These are phyloP conservation scores for Diplodia scrobiculata DNA, from an alignment of 2,329 filamentous ascomycete genomes.

Conservation along the genomic window DNA sequence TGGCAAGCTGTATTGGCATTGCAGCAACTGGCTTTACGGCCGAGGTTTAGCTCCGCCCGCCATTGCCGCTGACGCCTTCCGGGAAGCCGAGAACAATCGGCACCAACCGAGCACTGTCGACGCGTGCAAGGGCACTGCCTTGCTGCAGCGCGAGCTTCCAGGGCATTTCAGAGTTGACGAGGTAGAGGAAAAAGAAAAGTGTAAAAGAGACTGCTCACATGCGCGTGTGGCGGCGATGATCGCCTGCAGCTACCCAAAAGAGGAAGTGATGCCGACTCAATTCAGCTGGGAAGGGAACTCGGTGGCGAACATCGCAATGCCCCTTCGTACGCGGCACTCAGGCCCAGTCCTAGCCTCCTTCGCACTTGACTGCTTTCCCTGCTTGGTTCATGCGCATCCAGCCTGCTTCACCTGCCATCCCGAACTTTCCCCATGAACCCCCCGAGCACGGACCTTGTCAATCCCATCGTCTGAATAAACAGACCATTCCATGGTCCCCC, in stretches of 20 bases:
- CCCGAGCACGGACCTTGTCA: not conserved
- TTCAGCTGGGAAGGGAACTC: constrained; percentile 4
- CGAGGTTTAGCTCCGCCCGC: constrained; percentile 3
- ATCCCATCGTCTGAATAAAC: constrained; percentile 38
- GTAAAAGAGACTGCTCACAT: constrained; percentile 20
- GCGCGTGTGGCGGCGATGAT: not conserved
- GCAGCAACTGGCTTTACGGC: constrained; percentile 1
- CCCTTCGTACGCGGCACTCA: not conserved
- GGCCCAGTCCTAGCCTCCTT: constrained; percentile 1
- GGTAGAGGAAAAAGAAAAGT: constrained; percentile 15
- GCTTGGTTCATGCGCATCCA: not conserved
- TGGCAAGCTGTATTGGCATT: not conserved
- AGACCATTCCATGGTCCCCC: constrained; percentile 47
- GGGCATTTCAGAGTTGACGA: not conserved
- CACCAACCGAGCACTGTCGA: not conserved
- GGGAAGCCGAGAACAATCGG: not conserved
- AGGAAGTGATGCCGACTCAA: constrained; percentile 15
- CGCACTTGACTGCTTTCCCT: not conserved
- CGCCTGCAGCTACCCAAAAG: constrained; percentile 16
- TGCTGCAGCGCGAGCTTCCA: not conserved
- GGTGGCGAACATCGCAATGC: constrained; percentile 24
- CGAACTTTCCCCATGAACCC: not conserved
- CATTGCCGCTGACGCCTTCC: constrained; percentile 6
- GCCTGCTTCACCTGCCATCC: not conserved
- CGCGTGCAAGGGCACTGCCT: not conserved